A percentile compares a stretch with the other conserved stretches of the same genome.
Evolutionary conservation across 345 rosid genomes (phyloP).

Genomic region (Angophora floribunda): DNA sequence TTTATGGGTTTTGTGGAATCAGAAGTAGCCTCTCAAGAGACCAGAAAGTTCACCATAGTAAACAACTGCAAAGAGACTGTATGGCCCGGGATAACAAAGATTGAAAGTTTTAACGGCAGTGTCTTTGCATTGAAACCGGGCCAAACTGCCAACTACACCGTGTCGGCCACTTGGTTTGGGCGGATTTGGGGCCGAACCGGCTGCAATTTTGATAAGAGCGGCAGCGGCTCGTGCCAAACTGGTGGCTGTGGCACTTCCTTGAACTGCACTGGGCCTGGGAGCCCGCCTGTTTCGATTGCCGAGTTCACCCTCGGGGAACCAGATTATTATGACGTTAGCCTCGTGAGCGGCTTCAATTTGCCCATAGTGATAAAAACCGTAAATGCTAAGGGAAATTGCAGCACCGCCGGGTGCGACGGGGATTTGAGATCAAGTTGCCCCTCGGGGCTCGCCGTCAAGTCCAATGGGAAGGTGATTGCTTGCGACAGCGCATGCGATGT

Average conservation of each 20-base stretch:
- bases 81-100: conserved; percentile 46
- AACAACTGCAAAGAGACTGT: conserved; percentile 53
- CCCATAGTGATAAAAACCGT: conserved; percentile 30
- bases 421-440: conserved; percentile 41
- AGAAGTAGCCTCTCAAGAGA: conserved; percentile 5
- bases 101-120: conserved; percentile 8
- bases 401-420: conserved; percentile 43
- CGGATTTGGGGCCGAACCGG: conserved; percentile 65
- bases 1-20: neutral
- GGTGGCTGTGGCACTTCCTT: conserved; percentile 39
- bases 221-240: conserved; percentile 35
- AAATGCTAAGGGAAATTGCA: conserved; percentile 38
- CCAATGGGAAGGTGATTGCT: conserved; percentile 30
- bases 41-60: conserved; percentile 31
- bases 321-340: conserved; percentile 56
- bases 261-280: conserved; percentile 38
- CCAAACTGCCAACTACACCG: conserved; percentile 17
- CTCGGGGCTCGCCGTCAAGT: conserved; percentile 19
- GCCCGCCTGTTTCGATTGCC: conserved; percentile 38
- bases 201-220: conserved; percentile 28
- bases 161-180: conserved; percentile 36
- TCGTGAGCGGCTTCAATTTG: conserved; percentile 55
- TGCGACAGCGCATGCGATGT: conserved; percentile 50
- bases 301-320: conserved; percentile 32
- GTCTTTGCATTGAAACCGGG: conserved; percentile 32